Evolutionary conservation across 164 flowering plant species (phyloP), one percentile per base, ranked within the genome.

Genomic region (Pachysandra terminalis): DNA sequence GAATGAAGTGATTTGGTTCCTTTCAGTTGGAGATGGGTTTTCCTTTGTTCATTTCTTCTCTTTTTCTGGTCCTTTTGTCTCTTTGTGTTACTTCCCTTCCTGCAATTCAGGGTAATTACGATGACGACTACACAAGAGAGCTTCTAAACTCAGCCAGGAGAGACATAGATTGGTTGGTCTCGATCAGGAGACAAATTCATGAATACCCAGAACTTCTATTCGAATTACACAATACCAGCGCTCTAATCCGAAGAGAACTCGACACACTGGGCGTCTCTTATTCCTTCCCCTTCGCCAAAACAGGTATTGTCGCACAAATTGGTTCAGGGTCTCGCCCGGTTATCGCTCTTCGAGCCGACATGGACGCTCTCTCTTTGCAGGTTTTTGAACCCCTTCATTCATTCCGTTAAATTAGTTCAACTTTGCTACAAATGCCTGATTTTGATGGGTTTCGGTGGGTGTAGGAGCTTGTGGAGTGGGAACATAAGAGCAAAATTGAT

Each of bases 331-430:
- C 78, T 52, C 64, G 64, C 6, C 96, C 96, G 3, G 78, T 89
- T 59, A 91, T 93, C 15, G 96, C 96, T 57, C 85, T 93, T 28
- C 81, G 98, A 24, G 96, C 95, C 10, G 98, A 93, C 68, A 93
- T 93, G 91, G 98, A 93, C 66, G 98, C 95, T 25, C 85, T 93
- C 12, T 95, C 90, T n/a, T 17, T 93, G 79, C 93, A 89, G 80
- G 98, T 87, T 5, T 6, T n/a, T 32, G 40, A 25, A 41, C 22
- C 58, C n/a, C 53, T 28, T 48, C 32, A 8, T 68, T 68, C 45
- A n/a, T 58, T 54, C 64, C 12, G 48, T 26, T 62, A 10, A 3
- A 10, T 56, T 63, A 64, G 17, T 17, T 51, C 12, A 23, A 9
- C 6, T 48, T 64, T 3, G 15, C 17, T 35, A 4, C 17, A 10